Percentiles rank a stretch among this genome's conserved stretches.
Conservation (phyloP, 2,329 filamentous ascomycete species). For the Trichocomaceae sp. region DNA sequence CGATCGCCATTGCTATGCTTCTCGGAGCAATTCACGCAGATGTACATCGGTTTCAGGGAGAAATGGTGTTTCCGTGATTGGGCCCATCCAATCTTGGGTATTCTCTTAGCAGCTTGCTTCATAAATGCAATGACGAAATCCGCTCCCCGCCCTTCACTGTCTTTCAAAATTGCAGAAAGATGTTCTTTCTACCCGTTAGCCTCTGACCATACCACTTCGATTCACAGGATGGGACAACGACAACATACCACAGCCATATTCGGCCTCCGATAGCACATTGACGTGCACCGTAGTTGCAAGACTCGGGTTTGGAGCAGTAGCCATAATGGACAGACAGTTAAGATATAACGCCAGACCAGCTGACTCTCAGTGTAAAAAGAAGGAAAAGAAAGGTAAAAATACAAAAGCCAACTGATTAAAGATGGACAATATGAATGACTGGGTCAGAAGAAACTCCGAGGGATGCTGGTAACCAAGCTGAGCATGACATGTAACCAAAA, state of each 20-base stretch:
- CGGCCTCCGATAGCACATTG: slow-evolving; percentile 31
- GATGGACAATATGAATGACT: background rate
- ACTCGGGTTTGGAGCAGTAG: background rate
- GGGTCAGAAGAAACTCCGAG: background rate
- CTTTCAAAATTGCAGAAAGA: slow-evolving; percentile 29
- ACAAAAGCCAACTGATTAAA: background rate
- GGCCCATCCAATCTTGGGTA: background rate
- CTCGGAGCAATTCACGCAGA: slow-evolving; percentile 33
- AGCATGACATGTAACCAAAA: background rate
- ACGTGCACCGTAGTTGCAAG: slow-evolving; percentile 31
- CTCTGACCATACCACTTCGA: background rate
- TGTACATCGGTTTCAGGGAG: slow-evolving; percentile 34
- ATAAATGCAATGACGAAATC: slow-evolving; percentile 10
- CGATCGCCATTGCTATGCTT: slow-evolving; percentile 27
- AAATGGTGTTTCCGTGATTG: slow-evolving; percentile 1
- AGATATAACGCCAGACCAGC: slow-evolving; percentile 1
- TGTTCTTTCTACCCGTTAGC: slow-evolving; percentile 30
- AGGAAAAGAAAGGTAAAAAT: background rate
- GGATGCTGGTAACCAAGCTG: background rate
- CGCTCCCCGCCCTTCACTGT: slow-evolving; percentile 13
- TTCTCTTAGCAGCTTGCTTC: slow-evolving; percentile 10
- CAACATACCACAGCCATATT: slow-evolving; percentile 37
- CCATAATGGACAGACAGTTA: slow-evolving; percentile 1
- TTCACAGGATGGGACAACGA: slow-evolving; percentile 12
- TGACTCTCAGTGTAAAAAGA: background rate